Base-by-base conservation (phyloP, 371 early-diverging fungal genomes). In the Rhizopus delemar region DNA sequence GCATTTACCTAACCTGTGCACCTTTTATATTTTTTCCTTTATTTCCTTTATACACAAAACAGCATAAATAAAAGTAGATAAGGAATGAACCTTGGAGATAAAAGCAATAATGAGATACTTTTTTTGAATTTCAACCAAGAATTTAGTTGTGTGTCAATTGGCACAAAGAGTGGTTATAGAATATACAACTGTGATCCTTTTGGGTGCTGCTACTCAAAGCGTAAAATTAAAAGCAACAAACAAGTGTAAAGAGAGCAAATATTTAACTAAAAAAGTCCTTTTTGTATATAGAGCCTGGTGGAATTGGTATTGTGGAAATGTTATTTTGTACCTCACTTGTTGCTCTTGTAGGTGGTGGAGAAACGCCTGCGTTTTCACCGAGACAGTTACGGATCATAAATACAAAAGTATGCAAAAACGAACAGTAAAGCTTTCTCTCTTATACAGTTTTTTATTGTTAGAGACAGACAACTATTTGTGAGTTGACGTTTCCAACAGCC, bases 401-500 rank as follows among this genome's bases (percentile, higher is more conserved):
- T 70, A 98, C 98, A 36, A 98, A 98, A 86, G 94, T 92, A 66
- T n/a, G 29, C 22, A 33, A 48, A 56, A 8, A 45, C 15, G n/a
- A 32, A 48, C 16, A 41, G 39, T 38, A 38, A 38, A 22, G 22
- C 22, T 22, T 22, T 22, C 22, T 22, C 22, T 22, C 39, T 38
- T 38, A 11, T 16, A 9, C 13, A n/a, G 8, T 11, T 38, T 22
- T 22, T 22, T 22, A 22, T 22, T 22, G 13, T 2, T 16, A 92
- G 94, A 81, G 97, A 66, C 90, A 95, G 78, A 89, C 94, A 1
- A 93, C 93, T 36, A 97, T 98, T 51, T 98, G 97, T 70, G 97
- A 98, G 78, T 85, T 98, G 22, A 90, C 91, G 0, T 97, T 96
- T 66, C 90, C 90, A 3, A 93, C 93, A 0, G 85, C 94, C 5